A percentile compares a stretch with the other conserved stretches of the same genome.
Conservation (phyloP, 805 yeast species). For the Teunomyces panamensis region DNA sequence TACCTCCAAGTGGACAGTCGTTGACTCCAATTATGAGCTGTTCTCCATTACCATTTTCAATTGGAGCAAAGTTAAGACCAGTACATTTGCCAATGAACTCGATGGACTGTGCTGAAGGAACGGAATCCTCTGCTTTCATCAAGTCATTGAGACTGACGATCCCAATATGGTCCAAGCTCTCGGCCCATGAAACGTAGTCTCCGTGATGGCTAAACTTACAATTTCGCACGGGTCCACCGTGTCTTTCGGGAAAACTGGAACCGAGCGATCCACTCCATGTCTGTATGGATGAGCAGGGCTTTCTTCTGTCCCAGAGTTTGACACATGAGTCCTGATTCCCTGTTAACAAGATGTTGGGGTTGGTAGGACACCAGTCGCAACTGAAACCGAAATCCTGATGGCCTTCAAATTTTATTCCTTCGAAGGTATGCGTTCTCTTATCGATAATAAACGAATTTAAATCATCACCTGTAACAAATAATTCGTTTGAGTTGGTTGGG, state of each 20-base stretch:
- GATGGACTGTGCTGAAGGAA: constrained; percentile 42
- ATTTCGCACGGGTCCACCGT: constrained; percentile 53
- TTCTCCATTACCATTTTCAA: constrained; percentile 44
- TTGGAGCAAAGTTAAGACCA: constrained; percentile 49
- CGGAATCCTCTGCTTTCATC: constrained; percentile 9
- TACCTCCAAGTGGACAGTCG: constrained; percentile 58
- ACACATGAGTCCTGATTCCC: constrained; percentile 64
- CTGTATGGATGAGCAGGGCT: constrained; percentile 19
- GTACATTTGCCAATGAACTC: constrained; percentile 58
- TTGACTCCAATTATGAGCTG: constrained; percentile 51
- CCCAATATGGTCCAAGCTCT: constrained; percentile 57
- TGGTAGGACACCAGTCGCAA: constrained; percentile 53
- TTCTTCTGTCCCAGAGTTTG: constrained; percentile 50
- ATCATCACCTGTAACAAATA: constrained; percentile 52
- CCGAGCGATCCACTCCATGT: constrained; percentile 38
- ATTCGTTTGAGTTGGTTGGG: constrained; percentile 35
- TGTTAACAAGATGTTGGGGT: constrained; percentile 45
- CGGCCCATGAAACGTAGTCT: constrained; percentile 51
- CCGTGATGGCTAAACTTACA: constrained; percentile 49
- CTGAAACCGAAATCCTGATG: constrained; percentile 58
- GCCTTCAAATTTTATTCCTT: constrained; percentile 29
- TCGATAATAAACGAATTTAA: constrained; percentile 44
- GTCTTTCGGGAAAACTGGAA: constrained; percentile 13
- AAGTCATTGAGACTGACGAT: constrained; percentile 39
- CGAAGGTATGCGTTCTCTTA: constrained; percentile 23